Evolutionary conservation across 139 green algal species (phyloP), one percentile per base, ranked within the genome.

Genomic region (Micractinium conductrix): DNA sequence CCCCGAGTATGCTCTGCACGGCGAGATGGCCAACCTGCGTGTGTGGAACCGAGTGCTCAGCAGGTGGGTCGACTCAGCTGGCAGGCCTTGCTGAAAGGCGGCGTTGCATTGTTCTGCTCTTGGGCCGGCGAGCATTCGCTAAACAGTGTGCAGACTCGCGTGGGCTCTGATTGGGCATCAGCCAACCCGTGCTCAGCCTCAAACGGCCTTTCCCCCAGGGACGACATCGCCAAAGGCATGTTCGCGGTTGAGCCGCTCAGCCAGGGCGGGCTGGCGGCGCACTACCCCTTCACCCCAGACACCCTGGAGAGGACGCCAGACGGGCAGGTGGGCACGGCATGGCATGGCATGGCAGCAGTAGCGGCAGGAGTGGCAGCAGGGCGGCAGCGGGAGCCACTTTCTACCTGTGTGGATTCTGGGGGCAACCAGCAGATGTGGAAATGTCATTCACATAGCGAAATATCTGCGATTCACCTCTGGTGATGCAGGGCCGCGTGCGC

Each of bases 1-100:
- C 30, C 88, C 94, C 17, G 71, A 89, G 24, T 88, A 92, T 53
- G 82, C 89, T 19, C 92, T 95, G 79, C 68, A 89, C 50, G 95
- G 95, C 8, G 89, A 94, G 33, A 40, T 98, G 74, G 94, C 95
- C 4, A 74, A 92, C 63, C 74, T 96, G 60, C 90, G 95, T 43
- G 85, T 98, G 40, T 98, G 95, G 95, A 55, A 87, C 84, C 79
- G 86, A 9, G 89, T 93, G 37, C 87, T 96, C 58, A 78, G 42
- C 71, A 86, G 83, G 82, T 86, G 82, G 37, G 53, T 37, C 26
- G 12, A n/a, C 62, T 70, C 17, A 10, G 30, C 67, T 74, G 58
- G 16, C 58, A 14, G 19, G 58, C 58, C 58, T 35, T 68, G 58
- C 58, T 30, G n/a, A n/a, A n/a, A n/a, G n/a, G n/a, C 58, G 58